Evolutionary conservation across 371 early-diverging fungal genomes (phyloP).

Genomic region (Paraphysoderma sedebokerense): DNA sequence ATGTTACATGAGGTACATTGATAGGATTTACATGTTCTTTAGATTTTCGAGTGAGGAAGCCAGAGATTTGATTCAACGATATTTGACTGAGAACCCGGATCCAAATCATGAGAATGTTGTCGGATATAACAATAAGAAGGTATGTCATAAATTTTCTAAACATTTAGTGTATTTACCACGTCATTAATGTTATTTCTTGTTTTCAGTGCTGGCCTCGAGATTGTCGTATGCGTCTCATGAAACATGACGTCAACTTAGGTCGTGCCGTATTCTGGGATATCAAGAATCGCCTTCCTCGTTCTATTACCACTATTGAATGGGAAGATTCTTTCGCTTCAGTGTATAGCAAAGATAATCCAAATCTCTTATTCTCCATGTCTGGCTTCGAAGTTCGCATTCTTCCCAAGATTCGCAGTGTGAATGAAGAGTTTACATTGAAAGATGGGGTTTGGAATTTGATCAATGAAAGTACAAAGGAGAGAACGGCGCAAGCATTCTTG

Average conservation of each 20-base stretch:
- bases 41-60: constrained; percentile 86
- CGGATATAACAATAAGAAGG: constrained; percentile 90
- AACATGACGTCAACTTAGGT: constrained; percentile 90
- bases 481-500: constrained; percentile 90
- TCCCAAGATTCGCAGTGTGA: constrained; percentile 68
- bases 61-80: constrained; percentile 88
- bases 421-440: constrained; percentile 74
- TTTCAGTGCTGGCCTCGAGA: constrained; percentile 98
- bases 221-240: constrained; percentile 97
- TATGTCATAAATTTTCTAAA: too few relatives aligned
- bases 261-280: constrained; percentile 97
- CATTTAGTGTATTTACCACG: constrained; percentile 6
- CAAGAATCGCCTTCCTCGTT: constrained; percentile 90
- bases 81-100: constrained; percentile 93
- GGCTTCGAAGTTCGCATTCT: constrained; percentile 83
- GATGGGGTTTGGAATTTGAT: constrained; percentile 96
- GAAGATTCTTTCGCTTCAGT: constrained; percentile 90
- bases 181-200: too few relatives aligned
- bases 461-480: constrained; percentile 90
- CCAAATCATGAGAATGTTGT: constrained; percentile 98
- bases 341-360: constrained; percentile 91
- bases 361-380: constrained; percentile 76
- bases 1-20: constrained; percentile 88
- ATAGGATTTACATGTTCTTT: constrained; percentile 84
- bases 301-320: constrained; percentile 95